Conservation (phyloP, 495 filamentous ascomycete species). For the Trichoderma asperelloides region DNA sequence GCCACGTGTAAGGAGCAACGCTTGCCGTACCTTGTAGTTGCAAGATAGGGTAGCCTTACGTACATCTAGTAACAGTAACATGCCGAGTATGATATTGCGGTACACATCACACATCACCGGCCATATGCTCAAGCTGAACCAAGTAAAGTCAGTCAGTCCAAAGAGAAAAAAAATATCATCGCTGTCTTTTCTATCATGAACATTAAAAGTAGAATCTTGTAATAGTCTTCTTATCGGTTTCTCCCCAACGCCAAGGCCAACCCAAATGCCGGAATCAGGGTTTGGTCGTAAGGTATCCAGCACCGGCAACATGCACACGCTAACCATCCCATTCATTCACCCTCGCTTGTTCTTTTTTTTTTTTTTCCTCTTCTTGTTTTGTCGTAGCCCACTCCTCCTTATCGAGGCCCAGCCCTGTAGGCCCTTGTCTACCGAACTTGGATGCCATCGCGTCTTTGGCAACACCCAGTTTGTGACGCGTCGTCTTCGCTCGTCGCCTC, state of each 20-base stretch:
- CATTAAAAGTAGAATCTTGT: not conserved
- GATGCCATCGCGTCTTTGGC: not conserved
- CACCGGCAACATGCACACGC: not conserved
- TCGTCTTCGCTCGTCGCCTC: not conserved
- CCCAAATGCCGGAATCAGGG: not conserved
- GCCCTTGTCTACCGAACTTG: not conserved
- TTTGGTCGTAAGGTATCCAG: not conserved
- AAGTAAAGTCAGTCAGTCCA: not conserved
- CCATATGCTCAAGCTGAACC: too few relatives aligned
- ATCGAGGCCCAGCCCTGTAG: not conserved
- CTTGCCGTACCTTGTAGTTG: too few relatives aligned
- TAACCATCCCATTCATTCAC: not conserved
- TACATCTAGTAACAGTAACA: not conserved
- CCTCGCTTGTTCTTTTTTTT: not conserved
- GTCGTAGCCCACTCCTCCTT: not conserved
- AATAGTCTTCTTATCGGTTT: not conserved
- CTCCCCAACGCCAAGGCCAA: slow-evolving; percentile 4
- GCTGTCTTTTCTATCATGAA: slow-evolving; percentile 17
- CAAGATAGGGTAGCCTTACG: too few relatives aligned
- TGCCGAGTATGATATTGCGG: not conserved
- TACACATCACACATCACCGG: too few relatives aligned
- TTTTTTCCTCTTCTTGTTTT: too few relatives aligned
- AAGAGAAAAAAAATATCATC: slow-evolving; percentile 12
- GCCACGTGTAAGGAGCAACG: too few relatives aligned
- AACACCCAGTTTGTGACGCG: not conserved